Base-by-base conservation (phyloP, 192 early-diverging fungal genomes). In the Podila minutissima region DNA sequence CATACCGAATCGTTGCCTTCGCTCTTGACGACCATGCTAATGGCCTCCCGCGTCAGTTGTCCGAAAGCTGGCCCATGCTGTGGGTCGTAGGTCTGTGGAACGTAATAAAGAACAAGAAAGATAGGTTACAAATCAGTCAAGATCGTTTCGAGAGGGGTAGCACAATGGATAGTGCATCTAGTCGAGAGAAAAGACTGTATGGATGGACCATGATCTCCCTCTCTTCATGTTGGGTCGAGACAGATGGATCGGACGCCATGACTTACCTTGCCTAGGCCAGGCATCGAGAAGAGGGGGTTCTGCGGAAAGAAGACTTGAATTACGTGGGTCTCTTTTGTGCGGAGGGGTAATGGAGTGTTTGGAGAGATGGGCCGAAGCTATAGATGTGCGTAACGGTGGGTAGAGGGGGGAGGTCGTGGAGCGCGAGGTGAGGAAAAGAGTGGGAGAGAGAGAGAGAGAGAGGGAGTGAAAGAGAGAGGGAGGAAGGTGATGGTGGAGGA, bases 31-130 rank as follows among this genome's bases (percentile, higher is more conserved):
- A 85, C 82, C 49, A 65, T 82, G 58, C 86, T 86, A 59, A 89
- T 89, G 57, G 85, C 87, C 57, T 89, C 85, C 55, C 87, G 74
- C 58, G 74, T 71, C 26, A 89, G 76, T 64, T 86, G 82, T 64
- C 87, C 87, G 73, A 87, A 89, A 64, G 77, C 77, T 59, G 77
- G 77, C 71, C 77, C 77, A 59, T 68, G 64, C 37, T 75, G 67
- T 53, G 72, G 82, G 70, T 72, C 69, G 74, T 75, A 75, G 61
- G 73, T 72, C 74, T 76, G 58, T 38, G 15, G n/a, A 63, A 0
- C 31, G 13, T n/a, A 58, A 38, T 7, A 51, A 35, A 62, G 20
- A 5, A 24, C 6, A 53, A 55, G n/a, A 55, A 55, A 55, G 24
- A 55, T 5, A 26, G 20, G 53, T n/a, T n/a, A 26, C n/a, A 24